Conservation (phyloP, 2,329 filamentous ascomycete genomes). For the Magnaporthiopsis poae region DNA sequence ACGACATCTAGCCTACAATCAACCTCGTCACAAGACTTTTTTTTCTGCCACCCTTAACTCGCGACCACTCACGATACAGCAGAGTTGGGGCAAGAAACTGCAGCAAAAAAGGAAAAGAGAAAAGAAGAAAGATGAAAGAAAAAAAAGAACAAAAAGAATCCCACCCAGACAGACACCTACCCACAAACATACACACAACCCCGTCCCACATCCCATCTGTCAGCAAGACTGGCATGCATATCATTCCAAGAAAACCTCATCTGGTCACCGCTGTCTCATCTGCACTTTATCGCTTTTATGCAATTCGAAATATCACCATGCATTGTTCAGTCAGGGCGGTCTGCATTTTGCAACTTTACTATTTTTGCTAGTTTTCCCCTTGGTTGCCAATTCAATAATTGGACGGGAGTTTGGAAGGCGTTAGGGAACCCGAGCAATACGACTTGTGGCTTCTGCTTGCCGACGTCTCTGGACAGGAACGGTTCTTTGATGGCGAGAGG, state of each 20-base stretch:
- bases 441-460: neutral
- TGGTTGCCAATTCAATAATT: neutral
- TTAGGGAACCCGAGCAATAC: neutral
- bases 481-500: neutral
- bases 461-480: neutral
- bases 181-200: neutral
- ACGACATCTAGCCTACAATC: slow-evolving; percentile 36
- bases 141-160: neutral
- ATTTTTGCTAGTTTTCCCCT: neutral
- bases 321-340: neutral
- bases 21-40: neutral
- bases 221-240: neutral
- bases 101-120: too few relatives aligned
- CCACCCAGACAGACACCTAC: too few relatives aligned
- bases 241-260: neutral
- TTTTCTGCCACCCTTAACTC: too few relatives aligned
- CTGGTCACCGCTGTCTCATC: neutral
- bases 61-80: neutral
- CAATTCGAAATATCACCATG: neutral
- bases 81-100: neutral
- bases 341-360: neutral
- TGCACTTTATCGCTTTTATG: neutral
- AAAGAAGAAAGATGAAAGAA: neutral
- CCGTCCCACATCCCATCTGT: neutral
- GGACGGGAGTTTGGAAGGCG: neutral